Evolutionary conservation across 768 basidiomycete genomes (phyloP).

Genomic region (Boletus huronensis): DNA sequence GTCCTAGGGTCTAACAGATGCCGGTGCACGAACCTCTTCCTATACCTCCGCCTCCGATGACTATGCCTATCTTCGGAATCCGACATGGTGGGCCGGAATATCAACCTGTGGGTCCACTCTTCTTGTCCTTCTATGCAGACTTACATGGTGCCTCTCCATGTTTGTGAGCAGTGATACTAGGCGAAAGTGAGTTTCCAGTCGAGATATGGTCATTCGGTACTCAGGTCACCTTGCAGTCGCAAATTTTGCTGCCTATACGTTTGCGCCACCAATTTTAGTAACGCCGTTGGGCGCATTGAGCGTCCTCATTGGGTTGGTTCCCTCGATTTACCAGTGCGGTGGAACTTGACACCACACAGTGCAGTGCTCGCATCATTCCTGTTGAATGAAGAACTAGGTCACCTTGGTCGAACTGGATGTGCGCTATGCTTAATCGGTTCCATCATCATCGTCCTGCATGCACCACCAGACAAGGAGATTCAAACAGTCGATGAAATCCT

Average conservation of each 20-base stretch:
- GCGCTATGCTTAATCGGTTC: slow-evolving; percentile 82
- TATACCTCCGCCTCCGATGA: slow-evolving; percentile 71
- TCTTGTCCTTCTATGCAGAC: neutral
- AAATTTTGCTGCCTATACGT: slow-evolving; percentile 95
- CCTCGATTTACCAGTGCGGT: neutral
- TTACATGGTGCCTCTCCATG: slow-evolving; percentile 4
- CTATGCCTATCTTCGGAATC: slow-evolving; percentile 81
- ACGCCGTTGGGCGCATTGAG: slow-evolving; percentile 96
- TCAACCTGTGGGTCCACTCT: slow-evolving; percentile 64
- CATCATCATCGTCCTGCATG: slow-evolving; percentile 92
- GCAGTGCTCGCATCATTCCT: slow-evolving; percentile 93
- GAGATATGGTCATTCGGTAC: neutral
- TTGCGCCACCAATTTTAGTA: slow-evolving; percentile 97
- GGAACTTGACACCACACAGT: slow-evolving; percentile 39
- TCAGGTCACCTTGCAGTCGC: slow-evolving; percentile 47
- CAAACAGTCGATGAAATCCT: slow-evolving; percentile 93
- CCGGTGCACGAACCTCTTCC: slow-evolving; percentile 53
- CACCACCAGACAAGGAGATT: slow-evolving; percentile 92
- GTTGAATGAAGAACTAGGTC: slow-evolving; percentile 90
- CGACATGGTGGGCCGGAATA: slow-evolving; percentile 98
- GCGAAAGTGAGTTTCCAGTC: slow-evolving; percentile 65
- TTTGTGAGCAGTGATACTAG: slow-evolving; percentile 73
- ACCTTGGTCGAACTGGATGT: slow-evolving; percentile 86
- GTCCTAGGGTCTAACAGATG: slow-evolving; percentile 82
- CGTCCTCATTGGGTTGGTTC: slow-evolving; percentile 87